Conservation (phyloP, 139 green algal species). For the Picochlorum sp. region DNA sequence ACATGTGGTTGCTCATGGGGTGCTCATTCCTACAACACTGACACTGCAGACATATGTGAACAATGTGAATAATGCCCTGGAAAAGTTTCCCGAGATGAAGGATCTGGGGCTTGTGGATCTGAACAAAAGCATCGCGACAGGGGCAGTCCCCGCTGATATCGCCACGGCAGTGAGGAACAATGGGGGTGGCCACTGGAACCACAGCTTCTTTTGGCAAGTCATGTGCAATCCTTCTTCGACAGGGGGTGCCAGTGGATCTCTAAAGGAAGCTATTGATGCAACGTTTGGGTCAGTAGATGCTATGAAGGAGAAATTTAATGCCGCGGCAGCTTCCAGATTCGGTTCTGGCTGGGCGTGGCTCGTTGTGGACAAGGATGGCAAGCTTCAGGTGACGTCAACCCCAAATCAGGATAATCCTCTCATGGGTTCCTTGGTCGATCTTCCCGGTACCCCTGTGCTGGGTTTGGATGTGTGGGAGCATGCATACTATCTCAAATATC, state of each 20-base stretch:
- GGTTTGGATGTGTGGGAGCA: constrained; percentile 61
- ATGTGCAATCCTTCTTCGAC: constrained; percentile 29
- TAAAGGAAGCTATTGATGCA: constrained; percentile 57
- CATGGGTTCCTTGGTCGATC: constrained; percentile 7
- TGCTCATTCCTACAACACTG: too few relatives aligned
- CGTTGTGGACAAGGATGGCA: constrained; percentile 41
- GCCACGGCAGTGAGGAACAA: constrained; percentile 54
- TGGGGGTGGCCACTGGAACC: constrained; percentile 41
- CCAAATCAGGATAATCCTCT: constrained; percentile 53
- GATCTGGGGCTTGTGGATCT: constrained; percentile 46
- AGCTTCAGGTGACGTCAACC: constrained; percentile 57
- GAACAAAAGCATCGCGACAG: constrained; percentile 34
- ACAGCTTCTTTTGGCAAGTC: constrained; percentile 55
- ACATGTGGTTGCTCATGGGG: not conserved
- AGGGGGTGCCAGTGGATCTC: constrained; percentile 27
- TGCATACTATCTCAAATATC: constrained; percentile 20
- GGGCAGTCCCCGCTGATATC: constrained; percentile 39
- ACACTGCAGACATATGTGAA: constrained; percentile 56
- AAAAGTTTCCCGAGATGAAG: constrained; percentile 53
- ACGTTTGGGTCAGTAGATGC: constrained; percentile 54
- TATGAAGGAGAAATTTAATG: constrained; percentile 74
- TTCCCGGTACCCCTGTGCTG: constrained; percentile 15
- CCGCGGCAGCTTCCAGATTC: constrained; percentile 54
- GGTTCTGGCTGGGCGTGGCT: constrained; percentile 81
- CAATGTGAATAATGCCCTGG: constrained; percentile 62